Base-by-base conservation (phyloP, 768 basidiomycete genomes). In the Chalciporus sphaerocephalus region DNA sequence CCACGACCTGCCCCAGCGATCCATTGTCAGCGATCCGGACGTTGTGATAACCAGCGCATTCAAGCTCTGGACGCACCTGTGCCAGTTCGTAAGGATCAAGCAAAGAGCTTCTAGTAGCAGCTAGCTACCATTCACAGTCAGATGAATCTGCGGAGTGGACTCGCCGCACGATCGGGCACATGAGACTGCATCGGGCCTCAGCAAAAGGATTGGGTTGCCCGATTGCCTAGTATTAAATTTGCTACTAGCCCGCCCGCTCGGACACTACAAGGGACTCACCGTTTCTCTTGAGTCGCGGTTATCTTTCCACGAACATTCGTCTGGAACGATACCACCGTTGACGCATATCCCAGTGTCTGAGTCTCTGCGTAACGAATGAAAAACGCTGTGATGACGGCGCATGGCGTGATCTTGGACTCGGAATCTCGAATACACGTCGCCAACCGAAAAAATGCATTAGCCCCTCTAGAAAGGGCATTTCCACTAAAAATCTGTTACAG, bases 231-330 rank as follows among this genome's bases (percentile, higher is more conserved):
- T 7, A 66, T 69, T 21, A 67, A 72, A 46, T 71, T 71, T 54
- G 67, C 70, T 0, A 56, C 72, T 13, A 73, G 73, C 41, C 37
- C 1, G 66, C 69, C 1, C 30, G 56, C 0, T 68, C 69, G 0
- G 60, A 64, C 8, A 58, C 59, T 0, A 72, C 70, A 0, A 66
- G 68, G 6, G 68, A 56, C 43, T 38, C 65, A 5, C 72, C 69
- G 0, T 73, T 72, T 52, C 65, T 44, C 48, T 24, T 70, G 8
- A 68, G 68, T 34, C 50, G 47, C 16, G 67, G 70, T 1, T 45
- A 55, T 3, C 52, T n/a, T 61, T 52, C 69, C 67, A 0, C 48
- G 50, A 2, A 39, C 65, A 0, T 57, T 71, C 54, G 56, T 67
- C 13, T 69, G 67, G 68, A 33, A 48, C 27, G 23, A 24, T 9